A percentile compares a stretch with the other conserved stretches of the same genome.
Evolutionary conservation across 2,329 filamentous ascomycete species (phyloP).

Genomic region (Hymenoscyphus fraxineus): DNA sequence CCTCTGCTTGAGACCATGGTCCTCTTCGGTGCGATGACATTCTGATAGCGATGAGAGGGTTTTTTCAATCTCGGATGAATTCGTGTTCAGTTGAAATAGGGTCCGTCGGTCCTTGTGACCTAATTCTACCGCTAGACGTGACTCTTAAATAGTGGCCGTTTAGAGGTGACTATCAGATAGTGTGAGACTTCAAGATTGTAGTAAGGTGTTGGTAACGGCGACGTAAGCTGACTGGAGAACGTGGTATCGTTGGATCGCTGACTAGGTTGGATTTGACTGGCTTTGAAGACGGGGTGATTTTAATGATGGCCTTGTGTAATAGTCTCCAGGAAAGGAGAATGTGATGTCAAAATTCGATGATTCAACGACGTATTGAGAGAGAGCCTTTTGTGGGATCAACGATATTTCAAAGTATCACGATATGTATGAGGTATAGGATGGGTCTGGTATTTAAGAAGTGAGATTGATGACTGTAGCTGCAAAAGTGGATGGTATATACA

Average conservation of each 20-base stretch:
- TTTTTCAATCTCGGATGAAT: not conserved
- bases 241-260: not conserved
- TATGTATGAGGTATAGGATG: not conserved
- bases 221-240: not conserved
- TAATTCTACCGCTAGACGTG: not conserved
- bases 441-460: not conserved
- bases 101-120: not conserved
- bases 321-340: not conserved
- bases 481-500: constrained; percentile 5
- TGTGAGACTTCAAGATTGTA: not conserved
- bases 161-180: not conserved
- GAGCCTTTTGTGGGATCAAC: not conserved
- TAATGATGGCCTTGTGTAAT: not conserved
- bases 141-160: not conserved
- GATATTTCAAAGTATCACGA: not conserved
- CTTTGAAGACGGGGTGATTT: not conserved
- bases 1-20: constrained; percentile 79
- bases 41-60: not conserved
- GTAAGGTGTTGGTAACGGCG: not conserved
- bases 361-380: not conserved
- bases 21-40: constrained; percentile 60
- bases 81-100: not conserved
- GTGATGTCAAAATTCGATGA: not conserved
- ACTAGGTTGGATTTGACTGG: not conserved
- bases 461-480: not conserved